Evolutionary conservation across 768 basidiomycete genomes (phyloP).

Genomic region (Kwoniella newhampshirensis): DNA sequence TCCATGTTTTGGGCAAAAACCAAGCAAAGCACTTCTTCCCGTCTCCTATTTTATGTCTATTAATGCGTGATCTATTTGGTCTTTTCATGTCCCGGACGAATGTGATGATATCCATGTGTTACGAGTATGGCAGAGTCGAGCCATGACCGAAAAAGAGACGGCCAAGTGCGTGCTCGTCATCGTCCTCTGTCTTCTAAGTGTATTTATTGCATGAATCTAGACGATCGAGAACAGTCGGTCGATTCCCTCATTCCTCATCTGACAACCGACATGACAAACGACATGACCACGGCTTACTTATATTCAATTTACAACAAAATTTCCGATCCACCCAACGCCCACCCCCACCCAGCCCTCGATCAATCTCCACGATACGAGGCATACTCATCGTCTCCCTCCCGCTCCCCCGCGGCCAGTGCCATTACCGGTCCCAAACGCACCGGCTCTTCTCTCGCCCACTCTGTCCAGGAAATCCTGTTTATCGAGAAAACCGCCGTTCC

Average conservation of each 20-base stretch:
- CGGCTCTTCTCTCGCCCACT: slow-evolving; percentile 54
- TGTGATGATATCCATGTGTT: not conserved
- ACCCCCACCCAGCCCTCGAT: too few species aligned
- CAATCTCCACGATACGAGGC: not conserved
- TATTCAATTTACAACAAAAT: too few species aligned
- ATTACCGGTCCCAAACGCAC: slow-evolving; percentile 11
- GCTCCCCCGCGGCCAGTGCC: not conserved
- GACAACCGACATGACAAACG: too few species aligned
- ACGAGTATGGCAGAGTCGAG: not conserved
- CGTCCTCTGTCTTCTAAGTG: too few species aligned
- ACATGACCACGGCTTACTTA: too few species aligned
- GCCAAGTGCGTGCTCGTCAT: too few species aligned
- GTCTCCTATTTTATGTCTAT: not conserved
- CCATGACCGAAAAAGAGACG: too few species aligned
- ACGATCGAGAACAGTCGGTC: too few species aligned
- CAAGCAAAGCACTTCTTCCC: not conserved
- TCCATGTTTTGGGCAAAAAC: not conserved
- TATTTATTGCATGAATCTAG: too few species aligned
- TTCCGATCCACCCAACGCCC: too few species aligned
- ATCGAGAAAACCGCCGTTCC: slow-evolving; percentile 33
- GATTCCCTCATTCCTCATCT: too few species aligned
- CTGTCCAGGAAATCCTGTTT: slow-evolving; percentile 72
- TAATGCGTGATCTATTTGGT: not conserved
- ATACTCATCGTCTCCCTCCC: not conserved
- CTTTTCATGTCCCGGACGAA: slow-evolving; percentile 1